Evolutionary conservation across 805 yeast species (phyloP).

Genomic region (Naumovozyma castellii): DNA sequence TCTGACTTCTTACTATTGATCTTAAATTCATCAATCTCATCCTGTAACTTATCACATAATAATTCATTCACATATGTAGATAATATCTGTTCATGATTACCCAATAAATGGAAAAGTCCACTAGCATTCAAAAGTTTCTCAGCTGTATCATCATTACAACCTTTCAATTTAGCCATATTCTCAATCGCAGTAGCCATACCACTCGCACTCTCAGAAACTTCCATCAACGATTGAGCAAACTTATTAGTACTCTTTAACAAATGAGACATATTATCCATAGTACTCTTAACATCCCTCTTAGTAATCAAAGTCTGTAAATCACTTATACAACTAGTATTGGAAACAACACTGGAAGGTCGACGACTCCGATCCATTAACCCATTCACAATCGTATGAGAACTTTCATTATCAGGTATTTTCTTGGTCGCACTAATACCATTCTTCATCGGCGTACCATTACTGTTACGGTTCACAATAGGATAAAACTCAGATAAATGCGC

Average conservation of each 20-base stretch:
- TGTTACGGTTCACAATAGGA: conserved; percentile 36
- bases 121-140: conserved; percentile 64
- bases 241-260: conserved; percentile 38
- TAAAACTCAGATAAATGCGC: conserved; percentile 55
- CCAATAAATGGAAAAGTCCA: conserved; percentile 65
- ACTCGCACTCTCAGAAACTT: conserved; percentile 47
- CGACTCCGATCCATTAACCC: conserved; percentile 4
- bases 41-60: conserved; percentile 45
- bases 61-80: conserved; percentile 45
- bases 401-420: not conserved
- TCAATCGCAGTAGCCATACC: conserved; percentile 67
- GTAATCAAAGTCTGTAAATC: conserved; percentile 57
- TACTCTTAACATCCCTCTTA: conserved; percentile 45
- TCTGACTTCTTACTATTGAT: conserved; percentile 40
- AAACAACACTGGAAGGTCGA: conserved; percentile 33
- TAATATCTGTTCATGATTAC: conserved; percentile 69
- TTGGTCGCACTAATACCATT: not conserved
- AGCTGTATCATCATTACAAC: conserved; percentile 43
- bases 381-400: not conserved
- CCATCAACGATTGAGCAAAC: conserved; percentile 36
- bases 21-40: conserved; percentile 38
- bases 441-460: not conserved
- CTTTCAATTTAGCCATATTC: conserved; percentile 50
- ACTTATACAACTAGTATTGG: conserved; percentile 43
- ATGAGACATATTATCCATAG: conserved; percentile 40